Conservation (phyloP, 306 rosid genomes). For the Quercus bicolor region DNA sequence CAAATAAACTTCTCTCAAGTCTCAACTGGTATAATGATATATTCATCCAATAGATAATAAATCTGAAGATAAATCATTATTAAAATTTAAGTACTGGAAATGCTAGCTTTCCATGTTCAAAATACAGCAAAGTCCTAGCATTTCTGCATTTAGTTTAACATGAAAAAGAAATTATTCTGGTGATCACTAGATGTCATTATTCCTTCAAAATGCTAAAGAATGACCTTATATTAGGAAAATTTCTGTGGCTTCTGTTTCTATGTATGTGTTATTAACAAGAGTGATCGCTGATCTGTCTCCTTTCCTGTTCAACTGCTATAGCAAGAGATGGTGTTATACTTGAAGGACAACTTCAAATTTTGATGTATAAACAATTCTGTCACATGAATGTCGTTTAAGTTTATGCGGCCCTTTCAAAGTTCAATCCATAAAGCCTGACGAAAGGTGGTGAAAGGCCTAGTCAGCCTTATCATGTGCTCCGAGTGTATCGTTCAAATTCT, state of each 20-base stretch:
- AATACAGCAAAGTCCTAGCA: neutral
- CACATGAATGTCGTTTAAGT: neutral
- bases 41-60: neutral
- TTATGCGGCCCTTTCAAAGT: neutral
- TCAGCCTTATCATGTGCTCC: neutral
- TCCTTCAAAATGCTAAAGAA: neutral
- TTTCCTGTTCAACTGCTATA: slow-evolving; percentile 26
- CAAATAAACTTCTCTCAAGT: no score
- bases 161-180: neutral
- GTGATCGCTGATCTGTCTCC: neutral
- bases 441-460: neutral
- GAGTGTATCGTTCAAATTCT: neutral
- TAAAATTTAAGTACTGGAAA: neutral
- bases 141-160: neutral
- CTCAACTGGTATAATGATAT: no score
- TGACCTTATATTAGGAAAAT: neutral
- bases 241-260: neutral
- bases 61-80: neutral
- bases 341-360: slow-evolving; percentile 74
- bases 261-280: neutral
- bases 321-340: slow-evolving; percentile 78
- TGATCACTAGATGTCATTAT: neutral
- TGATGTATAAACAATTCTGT: slow-evolving; percentile 22
- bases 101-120: neutral
- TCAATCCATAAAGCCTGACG: neutral